Conservation (phyloP, 129 eudicot genomes). For the Glebionis coronaria region DNA sequence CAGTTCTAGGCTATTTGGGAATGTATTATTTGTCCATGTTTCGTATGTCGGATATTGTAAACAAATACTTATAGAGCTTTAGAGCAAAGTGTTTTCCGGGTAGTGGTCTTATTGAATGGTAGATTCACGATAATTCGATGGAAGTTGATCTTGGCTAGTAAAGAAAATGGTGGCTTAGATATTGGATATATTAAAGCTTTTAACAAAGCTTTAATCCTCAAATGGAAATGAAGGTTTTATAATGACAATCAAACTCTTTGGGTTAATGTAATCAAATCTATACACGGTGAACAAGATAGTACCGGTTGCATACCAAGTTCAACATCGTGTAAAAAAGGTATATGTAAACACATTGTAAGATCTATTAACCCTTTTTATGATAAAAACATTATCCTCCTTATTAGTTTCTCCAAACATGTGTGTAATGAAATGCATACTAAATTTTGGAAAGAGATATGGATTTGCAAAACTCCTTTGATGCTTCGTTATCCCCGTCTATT, state of each 20-base stretch:
- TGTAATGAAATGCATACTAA: not conserved
- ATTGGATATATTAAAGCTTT: not conserved
- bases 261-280: not conserved
- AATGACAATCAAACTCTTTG: not conserved
- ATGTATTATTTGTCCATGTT: not conserved
- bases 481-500: not conserved
- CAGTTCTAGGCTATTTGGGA: not conserved
- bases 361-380: too few relatives aligned
- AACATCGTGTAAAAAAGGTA: too few relatives aligned
- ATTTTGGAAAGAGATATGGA: not conserved
- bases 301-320: too few relatives aligned
- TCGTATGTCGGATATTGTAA: not conserved
- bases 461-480: not conserved
- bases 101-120: too few relatives aligned
- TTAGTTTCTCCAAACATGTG: not conserved
- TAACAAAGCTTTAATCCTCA: not conserved
- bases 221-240: not conserved
- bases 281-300: too few relatives aligned
- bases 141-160: too few relatives aligned
- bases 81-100: too few relatives aligned
- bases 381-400: not conserved
- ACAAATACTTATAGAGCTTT: not conserved
- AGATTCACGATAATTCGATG: too few relatives aligned
- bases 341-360: too few relatives aligned
- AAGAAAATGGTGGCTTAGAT: too few relatives aligned